phyloP scores from a whole-genome alignment of 1,284 basidiomycete species.

The Phellopilus nigrolimitatus region DNA sequence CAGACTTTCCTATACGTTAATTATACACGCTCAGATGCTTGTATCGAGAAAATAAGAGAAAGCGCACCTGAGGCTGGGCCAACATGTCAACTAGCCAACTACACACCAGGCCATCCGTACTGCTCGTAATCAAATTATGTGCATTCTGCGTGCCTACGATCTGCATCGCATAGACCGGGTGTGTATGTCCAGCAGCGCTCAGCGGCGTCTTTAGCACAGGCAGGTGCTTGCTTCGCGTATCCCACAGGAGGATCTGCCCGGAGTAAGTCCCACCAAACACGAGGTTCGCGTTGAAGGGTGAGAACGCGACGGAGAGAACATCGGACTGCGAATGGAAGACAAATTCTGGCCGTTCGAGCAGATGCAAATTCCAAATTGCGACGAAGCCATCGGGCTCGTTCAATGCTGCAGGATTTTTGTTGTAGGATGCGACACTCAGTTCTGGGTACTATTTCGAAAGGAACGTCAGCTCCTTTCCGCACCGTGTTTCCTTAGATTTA shows the following conservation, averaged over 20 bases:
- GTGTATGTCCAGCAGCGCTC: constrained; percentile 93
- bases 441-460: constrained; percentile 78
- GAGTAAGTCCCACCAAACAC: constrained; percentile 98
- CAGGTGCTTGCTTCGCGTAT: constrained; percentile 93
- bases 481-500: not conserved
- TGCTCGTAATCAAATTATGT: constrained; percentile 92
- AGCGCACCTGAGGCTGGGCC: constrained; percentile 82
- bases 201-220: constrained; percentile 96
- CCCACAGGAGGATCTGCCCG: constrained; percentile 97
- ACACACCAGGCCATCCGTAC: constrained; percentile 95
- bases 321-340: constrained; percentile 98
- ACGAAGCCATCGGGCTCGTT: constrained; percentile 97
- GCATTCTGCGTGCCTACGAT: constrained; percentile 99
- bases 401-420: constrained; percentile 86
- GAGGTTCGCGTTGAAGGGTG: constrained; percentile 96
- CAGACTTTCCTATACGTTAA: constrained; percentile 74
- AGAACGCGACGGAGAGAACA: constrained; percentile 93
- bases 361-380: constrained; percentile 95
- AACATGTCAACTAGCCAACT: constrained; percentile 99
- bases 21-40: not conserved
- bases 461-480: constrained; percentile 10
- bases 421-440: constrained; percentile 91
- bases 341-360: constrained; percentile 94
- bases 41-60: constrained; percentile 6
- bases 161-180: constrained; percentile 96